Conservation (phyloP, 371 early-diverging fungal genomes). For the Mucor racemosus region DNA sequence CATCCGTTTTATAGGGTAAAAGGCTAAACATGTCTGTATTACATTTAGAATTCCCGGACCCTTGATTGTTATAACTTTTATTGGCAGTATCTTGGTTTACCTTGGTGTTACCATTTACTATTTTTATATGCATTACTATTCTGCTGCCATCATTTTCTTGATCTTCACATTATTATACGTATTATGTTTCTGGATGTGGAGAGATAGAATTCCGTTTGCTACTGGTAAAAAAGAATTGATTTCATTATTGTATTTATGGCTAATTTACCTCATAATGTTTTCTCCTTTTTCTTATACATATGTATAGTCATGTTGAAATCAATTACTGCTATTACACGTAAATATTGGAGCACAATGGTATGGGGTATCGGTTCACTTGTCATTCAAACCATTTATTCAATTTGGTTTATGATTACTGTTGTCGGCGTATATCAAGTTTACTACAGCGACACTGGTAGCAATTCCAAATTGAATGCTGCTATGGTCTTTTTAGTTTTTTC, state of each 20-base stretch:
- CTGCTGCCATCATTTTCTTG: slow-evolving; percentile 57
- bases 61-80: slow-evolving; percentile 50
- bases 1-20: not conserved
- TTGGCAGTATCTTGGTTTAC: slow-evolving; percentile 53
- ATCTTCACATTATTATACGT: slow-evolving; percentile 51
- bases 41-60: slow-evolving; percentile 40
- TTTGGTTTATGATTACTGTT: slow-evolving; percentile 56
- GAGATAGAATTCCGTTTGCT: slow-evolving; percentile 61
- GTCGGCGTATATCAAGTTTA: slow-evolving; percentile 56
- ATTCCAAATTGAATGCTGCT: slow-evolving; percentile 30
- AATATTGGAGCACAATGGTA: slow-evolving; percentile 61
- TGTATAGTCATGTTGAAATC: slow-evolving; percentile 58
- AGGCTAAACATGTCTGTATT: not conserved
- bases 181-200: slow-evolving; percentile 54
- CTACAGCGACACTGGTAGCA: slow-evolving; percentile 30
- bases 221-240: slow-evolving; percentile 40
- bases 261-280: not conserved
- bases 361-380: slow-evolving; percentile 49
- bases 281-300: too few relatives aligned
- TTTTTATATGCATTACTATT: slow-evolving; percentile 54
- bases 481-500: slow-evolving; percentile 75
- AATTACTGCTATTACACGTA: slow-evolving; percentile 56
- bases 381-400: slow-evolving; percentile 53
- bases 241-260: not conserved
- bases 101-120: slow-evolving; percentile 59